Conservation (phyloP, 1,284 basidiomycete genomes). For the Ceratobasidium sp. region DNA sequence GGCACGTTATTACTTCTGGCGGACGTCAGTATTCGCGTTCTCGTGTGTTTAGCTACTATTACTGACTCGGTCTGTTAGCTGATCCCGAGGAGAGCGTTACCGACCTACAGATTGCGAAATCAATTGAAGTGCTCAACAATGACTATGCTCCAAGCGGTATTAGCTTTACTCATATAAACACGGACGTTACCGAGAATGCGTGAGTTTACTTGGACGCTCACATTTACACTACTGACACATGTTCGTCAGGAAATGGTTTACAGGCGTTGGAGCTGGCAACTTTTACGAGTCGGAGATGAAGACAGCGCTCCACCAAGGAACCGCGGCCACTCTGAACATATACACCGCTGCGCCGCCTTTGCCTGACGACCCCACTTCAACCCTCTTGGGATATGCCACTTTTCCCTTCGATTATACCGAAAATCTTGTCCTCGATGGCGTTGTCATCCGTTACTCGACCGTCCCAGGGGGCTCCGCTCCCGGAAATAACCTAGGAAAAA, state of each 20-base stretch:
- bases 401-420: background rate
- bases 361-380: no score
- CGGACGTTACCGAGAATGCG: constrained; percentile 49
- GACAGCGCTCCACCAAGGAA: background rate
- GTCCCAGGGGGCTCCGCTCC: constrained; percentile 43
- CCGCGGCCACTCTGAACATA: background rate
- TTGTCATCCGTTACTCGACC: constrained; percentile 41
- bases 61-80: background rate
- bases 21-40: no score
- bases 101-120: constrained; percentile 37
- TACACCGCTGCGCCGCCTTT: no score
- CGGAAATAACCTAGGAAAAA: constrained; percentile 51
- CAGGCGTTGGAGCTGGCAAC: no score
- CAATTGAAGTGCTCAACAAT: constrained; percentile 44
- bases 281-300: background rate
- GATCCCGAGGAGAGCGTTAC: constrained; percentile 35
- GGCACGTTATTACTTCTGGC: no score
- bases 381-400: background rate
- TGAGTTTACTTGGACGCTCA: no score
- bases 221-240: no score
- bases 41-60: no score
- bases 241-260: background rate
- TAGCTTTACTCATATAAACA: constrained; percentile 45
- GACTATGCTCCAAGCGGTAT: constrained; percentile 45
- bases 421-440: constrained; percentile 41